These are phyloP conservation scores for Suillus clintonianus DNA, from an alignment of 768 basidiomycete genomes.

Conservation along the genomic window DNA sequence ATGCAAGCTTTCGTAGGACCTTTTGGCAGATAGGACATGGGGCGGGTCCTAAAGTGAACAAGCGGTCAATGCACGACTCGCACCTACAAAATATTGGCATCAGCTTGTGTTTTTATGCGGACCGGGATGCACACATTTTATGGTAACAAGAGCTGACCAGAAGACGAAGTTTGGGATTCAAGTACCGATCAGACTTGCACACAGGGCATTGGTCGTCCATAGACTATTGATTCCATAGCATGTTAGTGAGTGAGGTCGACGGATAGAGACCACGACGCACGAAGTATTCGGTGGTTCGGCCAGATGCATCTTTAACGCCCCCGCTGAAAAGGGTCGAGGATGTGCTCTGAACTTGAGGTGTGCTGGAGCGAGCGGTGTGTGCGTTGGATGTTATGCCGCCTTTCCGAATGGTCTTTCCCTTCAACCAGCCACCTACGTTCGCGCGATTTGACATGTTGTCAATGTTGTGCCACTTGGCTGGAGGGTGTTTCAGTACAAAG, in stretches of 20 bases:
- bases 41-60: constrained; percentile 94
- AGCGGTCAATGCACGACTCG: constrained; percentile 95
- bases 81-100: constrained; percentile 63
- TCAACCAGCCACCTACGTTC: constrained; percentile 52
- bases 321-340: constrained; percentile 77
- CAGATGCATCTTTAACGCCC: constrained; percentile 85
- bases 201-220: constrained; percentile 97
- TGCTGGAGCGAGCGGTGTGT: constrained; percentile 58
- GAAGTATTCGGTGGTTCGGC: constrained; percentile 78
- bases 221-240: constrained; percentile 44
- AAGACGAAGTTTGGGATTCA: constrained; percentile 91
- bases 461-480: too few species aligned
- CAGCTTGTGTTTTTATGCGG: constrained; percentile 6
- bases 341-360: constrained; percentile 70
- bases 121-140: constrained; percentile 71
- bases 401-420: constrained; percentile 76
- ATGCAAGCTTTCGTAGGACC: constrained; percentile 88
- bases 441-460: constrained; percentile 39
- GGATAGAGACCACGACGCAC: constrained; percentile 44
- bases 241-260: constrained; percentile 6
- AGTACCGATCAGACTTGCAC: constrained; percentile 94
- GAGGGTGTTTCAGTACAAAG: neutral
- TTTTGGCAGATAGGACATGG: constrained; percentile 94
- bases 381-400: constrained; percentile 46
- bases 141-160: constrained; percentile 97